Conservation (phyloP, 345 rosid genomes). For the Gossypium sturtianum region DNA sequence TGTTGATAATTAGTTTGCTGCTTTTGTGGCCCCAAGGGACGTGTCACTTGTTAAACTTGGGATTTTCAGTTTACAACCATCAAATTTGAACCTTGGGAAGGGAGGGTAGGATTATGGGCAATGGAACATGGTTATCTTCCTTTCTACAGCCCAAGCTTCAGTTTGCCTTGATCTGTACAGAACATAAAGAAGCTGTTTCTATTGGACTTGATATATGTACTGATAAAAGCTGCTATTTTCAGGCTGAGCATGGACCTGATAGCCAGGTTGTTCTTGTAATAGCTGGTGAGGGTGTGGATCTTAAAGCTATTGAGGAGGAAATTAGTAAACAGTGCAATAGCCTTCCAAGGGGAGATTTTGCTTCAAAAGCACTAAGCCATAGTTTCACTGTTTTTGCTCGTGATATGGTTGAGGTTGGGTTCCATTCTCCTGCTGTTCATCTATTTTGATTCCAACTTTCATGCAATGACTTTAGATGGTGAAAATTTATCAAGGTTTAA, state of each 20-base stretch:
- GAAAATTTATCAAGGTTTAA: not conserved
- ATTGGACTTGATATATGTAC: not conserved
- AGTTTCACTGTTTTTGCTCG: slow-evolving; percentile 72
- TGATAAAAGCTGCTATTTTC: slow-evolving; percentile 16
- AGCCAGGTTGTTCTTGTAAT: slow-evolving; percentile 92
- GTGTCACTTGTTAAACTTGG: not conserved
- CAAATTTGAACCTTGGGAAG: not conserved
- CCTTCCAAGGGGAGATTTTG: slow-evolving; percentile 83
- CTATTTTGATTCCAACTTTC: not conserved
- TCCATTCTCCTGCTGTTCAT: not conserved
- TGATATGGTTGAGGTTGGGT: slow-evolving; percentile 76
- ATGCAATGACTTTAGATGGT: not conserved
- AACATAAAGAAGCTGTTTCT: not conserved
- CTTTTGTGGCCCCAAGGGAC: not conserved
- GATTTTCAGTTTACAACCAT: not conserved
- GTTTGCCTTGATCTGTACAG: not conserved
- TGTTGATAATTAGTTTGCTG: not conserved
- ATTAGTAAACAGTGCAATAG: slow-evolving; percentile 60
- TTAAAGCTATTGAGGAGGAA: slow-evolving; percentile 71
- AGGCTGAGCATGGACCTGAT: slow-evolving; percentile 99
- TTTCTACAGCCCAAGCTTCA: not conserved
- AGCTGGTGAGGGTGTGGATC: slow-evolving; percentile 68
- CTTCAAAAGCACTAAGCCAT: slow-evolving; percentile 77
- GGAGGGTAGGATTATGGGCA: not conserved
- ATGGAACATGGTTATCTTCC: not conserved